Evolutionary conservation across 345 rosid species (phyloP).

Genomic region (Turritis glabra): DNA sequence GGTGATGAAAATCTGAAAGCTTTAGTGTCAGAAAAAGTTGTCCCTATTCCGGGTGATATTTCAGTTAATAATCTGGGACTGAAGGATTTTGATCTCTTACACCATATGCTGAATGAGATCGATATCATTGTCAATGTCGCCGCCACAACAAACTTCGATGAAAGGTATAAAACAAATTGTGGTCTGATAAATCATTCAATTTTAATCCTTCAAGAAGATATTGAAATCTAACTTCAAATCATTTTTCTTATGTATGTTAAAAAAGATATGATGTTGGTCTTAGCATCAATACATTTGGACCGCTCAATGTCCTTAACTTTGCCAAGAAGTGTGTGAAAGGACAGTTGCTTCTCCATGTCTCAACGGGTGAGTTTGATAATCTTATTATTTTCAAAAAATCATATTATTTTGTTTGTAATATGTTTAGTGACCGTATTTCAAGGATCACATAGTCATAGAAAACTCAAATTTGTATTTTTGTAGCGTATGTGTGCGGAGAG

Average conservation of each 20-base stretch:
- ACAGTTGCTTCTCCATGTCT: conserved; percentile 50
- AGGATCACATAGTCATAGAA: not conserved
- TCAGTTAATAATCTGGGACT: conserved; percentile 52
- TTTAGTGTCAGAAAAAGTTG: conserved; percentile 51
- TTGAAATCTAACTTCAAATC: not conserved
- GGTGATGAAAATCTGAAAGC: conserved; percentile 42
- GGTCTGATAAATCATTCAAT: not conserved
- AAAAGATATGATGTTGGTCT: conserved; percentile 68
- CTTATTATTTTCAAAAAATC: not conserved
- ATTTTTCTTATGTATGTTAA: not conserved
- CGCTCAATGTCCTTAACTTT: conserved; percentile 52
- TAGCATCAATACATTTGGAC: conserved; percentile 61
- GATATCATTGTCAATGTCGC: conserved; percentile 66
- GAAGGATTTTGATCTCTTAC: conserved; percentile 38
- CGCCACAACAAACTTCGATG: conserved; percentile 74
- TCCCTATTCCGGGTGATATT: conserved; percentile 57
- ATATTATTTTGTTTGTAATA: not conserved
- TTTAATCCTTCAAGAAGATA: not conserved
- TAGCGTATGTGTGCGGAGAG: conserved; percentile 71
- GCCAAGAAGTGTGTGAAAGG: conserved; percentile 56
- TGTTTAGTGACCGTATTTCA: not conserved
- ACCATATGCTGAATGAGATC: conserved; percentile 50
- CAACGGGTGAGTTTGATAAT: conserved; percentile 27
- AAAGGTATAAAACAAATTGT: conserved; percentile 44
- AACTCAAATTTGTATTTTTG: not conserved